phyloP scores from a whole-genome alignment of 345 rosid genomes.

The Aquilaria malaccensis region DNA sequence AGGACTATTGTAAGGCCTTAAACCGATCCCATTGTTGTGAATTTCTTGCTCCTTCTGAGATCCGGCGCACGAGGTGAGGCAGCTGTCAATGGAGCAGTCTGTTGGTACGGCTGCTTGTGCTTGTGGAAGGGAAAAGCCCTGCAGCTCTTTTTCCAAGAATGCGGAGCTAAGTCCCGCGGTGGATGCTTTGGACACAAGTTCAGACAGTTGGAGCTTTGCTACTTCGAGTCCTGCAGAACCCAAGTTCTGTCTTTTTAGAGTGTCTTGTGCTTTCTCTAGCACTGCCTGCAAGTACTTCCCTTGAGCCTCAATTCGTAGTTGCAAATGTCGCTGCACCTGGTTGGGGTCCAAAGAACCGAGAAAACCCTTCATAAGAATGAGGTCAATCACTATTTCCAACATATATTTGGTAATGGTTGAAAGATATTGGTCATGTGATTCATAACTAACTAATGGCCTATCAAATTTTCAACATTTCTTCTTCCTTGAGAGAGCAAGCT shows the following conservation, averaged over 20 bases:
- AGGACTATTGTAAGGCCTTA: constrained; percentile 41
- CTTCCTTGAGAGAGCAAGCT: too few relatives aligned
- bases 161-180: constrained; percentile 61
- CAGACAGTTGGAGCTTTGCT: constrained; percentile 83
- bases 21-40: constrained; percentile 40
- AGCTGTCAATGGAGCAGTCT: constrained; percentile 81
- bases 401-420: too few relatives aligned
- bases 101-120: constrained; percentile 43
- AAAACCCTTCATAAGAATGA: background rate
- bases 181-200: constrained; percentile 66
- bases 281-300: constrained; percentile 89
- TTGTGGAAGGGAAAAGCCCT: constrained; percentile 48
- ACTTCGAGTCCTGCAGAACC: constrained; percentile 78
- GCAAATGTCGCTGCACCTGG: constrained; percentile 91
- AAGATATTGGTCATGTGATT: too few relatives aligned
- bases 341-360: constrained; percentile 19
- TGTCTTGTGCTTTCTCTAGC: constrained; percentile 88
- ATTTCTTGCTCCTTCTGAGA: constrained; percentile 60
- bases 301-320: constrained; percentile 90
- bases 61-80: constrained; percentile 74
- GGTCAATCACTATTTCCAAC: background rate
- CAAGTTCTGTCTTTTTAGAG: constrained; percentile 70
- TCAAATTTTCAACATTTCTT: background rate
- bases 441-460: too few relatives aligned
- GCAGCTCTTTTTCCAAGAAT: constrained; percentile 59